Conservation (phyloP, 2,329 filamentous ascomycete species). For the Pseudonectria foliicola region DNA sequence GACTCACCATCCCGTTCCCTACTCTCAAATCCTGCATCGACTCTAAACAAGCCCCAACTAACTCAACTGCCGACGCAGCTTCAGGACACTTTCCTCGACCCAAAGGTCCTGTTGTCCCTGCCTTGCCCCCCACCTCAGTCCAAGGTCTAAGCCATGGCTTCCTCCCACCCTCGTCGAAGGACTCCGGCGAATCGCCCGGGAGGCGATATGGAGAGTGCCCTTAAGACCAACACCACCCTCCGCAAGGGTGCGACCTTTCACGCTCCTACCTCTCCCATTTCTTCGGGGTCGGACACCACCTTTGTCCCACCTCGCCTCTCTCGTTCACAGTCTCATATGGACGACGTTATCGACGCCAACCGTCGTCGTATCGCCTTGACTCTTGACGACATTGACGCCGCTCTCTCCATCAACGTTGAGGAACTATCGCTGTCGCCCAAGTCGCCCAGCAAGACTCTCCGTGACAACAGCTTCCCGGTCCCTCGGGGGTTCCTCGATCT, state of each 20-base stretch:
- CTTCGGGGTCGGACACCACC: constrained; percentile 29
- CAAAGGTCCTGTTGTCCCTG: constrained; percentile 16
- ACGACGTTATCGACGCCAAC: constrained; percentile 65
- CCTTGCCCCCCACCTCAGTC: constrained; percentile 20
- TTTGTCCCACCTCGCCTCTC: constrained; percentile 50
- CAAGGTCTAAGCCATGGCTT: constrained; percentile 40
- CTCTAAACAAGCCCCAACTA: constrained; percentile 20
- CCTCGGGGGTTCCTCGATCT: constrained; percentile 53
- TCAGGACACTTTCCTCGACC: constrained; percentile 24
- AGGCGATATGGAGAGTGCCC: constrained; percentile 24
- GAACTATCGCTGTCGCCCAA: constrained; percentile 32
- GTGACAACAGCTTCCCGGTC: constrained; percentile 52
- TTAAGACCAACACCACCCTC: constrained; percentile 40
- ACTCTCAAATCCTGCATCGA: constrained; percentile 18
- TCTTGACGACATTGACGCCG: constrained; percentile 58
- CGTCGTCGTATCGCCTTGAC: constrained; percentile 62
- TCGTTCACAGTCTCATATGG: constrained; percentile 62
- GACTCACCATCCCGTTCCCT: constrained; percentile 25
- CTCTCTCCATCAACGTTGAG: constrained; percentile 41
- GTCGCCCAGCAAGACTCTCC: constrained; percentile 29
- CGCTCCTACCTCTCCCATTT: constrained; percentile 41
- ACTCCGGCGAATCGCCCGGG: constrained; percentile 35
- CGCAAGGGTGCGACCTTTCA: constrained; percentile 65
- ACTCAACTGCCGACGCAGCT: constrained; percentile 22
- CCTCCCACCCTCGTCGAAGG: constrained; percentile 41